These are phyloP conservation scores for Lachancea thermotolerans DNA, from an alignment of 805 yeast genomes.

Conservation along the genomic window DNA sequence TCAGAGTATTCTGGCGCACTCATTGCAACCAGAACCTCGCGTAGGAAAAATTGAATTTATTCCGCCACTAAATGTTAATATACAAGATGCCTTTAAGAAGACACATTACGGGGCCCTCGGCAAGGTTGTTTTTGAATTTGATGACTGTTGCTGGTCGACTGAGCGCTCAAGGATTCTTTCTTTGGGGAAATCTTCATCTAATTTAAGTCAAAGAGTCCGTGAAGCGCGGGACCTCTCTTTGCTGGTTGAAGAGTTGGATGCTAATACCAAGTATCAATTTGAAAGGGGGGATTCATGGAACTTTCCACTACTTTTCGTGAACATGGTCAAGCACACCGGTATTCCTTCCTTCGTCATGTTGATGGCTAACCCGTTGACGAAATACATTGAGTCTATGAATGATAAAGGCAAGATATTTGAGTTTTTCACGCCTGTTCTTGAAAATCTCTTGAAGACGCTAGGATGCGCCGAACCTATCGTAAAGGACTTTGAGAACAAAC, in stretches of 20 bases:
- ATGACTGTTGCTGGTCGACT: constrained; percentile 50
- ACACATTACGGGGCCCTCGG: constrained; percentile 66
- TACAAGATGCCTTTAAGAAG: constrained; percentile 38
- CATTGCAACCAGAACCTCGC: constrained; percentile 7
- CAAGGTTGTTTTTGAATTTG: constrained; percentile 65
- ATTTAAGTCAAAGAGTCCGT: constrained; percentile 17
- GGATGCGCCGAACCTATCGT: constrained; percentile 11
- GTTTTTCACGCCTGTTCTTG: constrained; percentile 45
- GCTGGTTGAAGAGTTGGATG: constrained; percentile 11
- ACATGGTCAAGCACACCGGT: constrained; percentile 43
- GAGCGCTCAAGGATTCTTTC: constrained; percentile 46
- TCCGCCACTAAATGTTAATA: constrained; percentile 46
- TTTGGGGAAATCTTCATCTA: constrained; percentile 30
- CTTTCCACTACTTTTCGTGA: constrained; percentile 57
- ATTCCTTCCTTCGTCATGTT: constrained; percentile 56
- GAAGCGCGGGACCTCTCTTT: constrained; percentile 14
- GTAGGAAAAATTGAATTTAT: constrained; percentile 48
- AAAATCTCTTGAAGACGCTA: constrained; percentile 18
- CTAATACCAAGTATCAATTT: constrained; percentile 1
- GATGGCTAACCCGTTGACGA: constrained; percentile 68
- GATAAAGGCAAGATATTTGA: constrained; percentile 50
- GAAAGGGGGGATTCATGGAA: constrained; percentile 37
- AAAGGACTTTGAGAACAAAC: constrained; percentile 7
- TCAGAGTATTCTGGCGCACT: constrained; percentile 54
- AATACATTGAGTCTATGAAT: constrained; percentile 41